These are phyloP conservation scores for Pythium apleroticum DNA, from an alignment of 352 stramenopile genomes.

Conservation along the genomic window DNA sequence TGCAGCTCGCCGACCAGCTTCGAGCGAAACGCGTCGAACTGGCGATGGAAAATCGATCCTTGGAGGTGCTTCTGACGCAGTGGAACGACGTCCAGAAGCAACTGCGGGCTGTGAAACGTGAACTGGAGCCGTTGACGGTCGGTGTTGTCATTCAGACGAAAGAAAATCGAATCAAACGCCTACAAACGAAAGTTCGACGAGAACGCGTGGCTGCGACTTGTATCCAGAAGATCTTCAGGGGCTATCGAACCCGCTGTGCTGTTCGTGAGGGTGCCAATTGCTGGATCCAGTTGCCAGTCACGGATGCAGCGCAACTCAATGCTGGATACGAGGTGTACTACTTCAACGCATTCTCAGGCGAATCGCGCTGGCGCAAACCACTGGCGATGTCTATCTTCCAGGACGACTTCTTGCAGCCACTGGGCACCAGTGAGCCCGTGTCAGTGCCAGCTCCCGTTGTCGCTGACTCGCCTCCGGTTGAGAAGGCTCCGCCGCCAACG, in stretches of 20 bases:
- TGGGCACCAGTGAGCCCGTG: constrained; percentile 12
- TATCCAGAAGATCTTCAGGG: constrained; percentile 84
- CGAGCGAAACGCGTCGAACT: constrained; percentile 68
- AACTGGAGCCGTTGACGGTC: constrained; percentile 86
- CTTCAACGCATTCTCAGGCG: constrained; percentile 82
- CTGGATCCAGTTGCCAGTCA: constrained; percentile 62
- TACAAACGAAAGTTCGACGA: constrained; percentile 74
- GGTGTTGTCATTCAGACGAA: constrained; percentile 81
- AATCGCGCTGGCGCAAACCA: constrained; percentile 56
- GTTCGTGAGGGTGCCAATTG: constrained; percentile 72
- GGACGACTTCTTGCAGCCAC: constrained; percentile 50
- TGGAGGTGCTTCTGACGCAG: constrained; percentile 60
- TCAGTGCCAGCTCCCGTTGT: neutral
- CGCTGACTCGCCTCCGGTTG: neutral
- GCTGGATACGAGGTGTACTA: constrained; percentile 49
- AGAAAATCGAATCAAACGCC: constrained; percentile 50
- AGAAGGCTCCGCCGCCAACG: neutral
- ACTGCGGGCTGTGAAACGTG: constrained; percentile 60
- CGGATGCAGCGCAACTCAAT: constrained; percentile 9
- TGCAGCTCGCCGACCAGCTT: constrained; percentile 87
- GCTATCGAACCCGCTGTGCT: constrained; percentile 69
- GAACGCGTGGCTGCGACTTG: constrained; percentile 56
- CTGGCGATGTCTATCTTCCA: constrained; percentile 79
- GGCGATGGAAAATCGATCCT: constrained; percentile 45
- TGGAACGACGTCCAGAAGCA: constrained; percentile 68